These are phyloP conservation scores for Suillus lakei DNA, from an alignment of 768 basidiomycete species.

Conservation along the genomic window DNA sequence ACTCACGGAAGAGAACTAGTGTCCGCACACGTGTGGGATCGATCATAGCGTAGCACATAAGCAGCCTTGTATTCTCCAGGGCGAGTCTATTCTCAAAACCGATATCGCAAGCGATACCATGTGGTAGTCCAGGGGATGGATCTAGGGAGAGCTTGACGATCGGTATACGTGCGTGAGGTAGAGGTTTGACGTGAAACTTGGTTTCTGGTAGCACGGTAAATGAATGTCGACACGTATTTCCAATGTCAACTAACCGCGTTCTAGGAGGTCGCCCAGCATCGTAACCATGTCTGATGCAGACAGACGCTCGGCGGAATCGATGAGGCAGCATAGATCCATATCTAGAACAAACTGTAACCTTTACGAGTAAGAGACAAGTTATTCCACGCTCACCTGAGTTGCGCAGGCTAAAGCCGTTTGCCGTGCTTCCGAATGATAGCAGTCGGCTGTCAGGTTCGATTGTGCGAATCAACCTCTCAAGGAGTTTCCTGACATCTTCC, in stretches of 20 bases:
- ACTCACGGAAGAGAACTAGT: slow-evolving; percentile 95
- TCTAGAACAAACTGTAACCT: slow-evolving; percentile 52
- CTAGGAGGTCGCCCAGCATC: slow-evolving; percentile 90
- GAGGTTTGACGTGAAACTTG: slow-evolving; percentile 93
- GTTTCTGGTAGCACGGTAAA: slow-evolving; percentile 64
- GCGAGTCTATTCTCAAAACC: slow-evolving; percentile 98
- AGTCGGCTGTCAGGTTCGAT: slow-evolving; percentile 92
- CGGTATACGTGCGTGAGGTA: slow-evolving; percentile 96
- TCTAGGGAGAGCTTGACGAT: slow-evolving; percentile 97
- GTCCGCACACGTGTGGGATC: slow-evolving; percentile 94
- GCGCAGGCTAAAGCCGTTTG: slow-evolving; percentile 94
- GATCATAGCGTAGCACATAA: slow-evolving; percentile 97
- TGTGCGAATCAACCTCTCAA: slow-evolving; percentile 93
- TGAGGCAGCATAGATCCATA: slow-evolving; percentile 98
- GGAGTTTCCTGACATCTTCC: slow-evolving; percentile 93
- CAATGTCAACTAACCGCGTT: slow-evolving; percentile 70
- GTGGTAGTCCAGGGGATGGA: slow-evolving; percentile 78
- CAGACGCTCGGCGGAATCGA: slow-evolving; percentile 82
- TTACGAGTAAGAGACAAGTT: slow-evolving; percentile 6
- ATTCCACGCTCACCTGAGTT: slow-evolving; percentile 74
- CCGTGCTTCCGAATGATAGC: slow-evolving; percentile 94
- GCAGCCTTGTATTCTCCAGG: slow-evolving; percentile 92
- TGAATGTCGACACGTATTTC: slow-evolving; percentile 9
- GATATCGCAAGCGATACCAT: slow-evolving; percentile 96
- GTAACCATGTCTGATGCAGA: slow-evolving; percentile 90